Conservation (phyloP, 306 rosid genomes). For the Cucurbita moschata region DNA sequence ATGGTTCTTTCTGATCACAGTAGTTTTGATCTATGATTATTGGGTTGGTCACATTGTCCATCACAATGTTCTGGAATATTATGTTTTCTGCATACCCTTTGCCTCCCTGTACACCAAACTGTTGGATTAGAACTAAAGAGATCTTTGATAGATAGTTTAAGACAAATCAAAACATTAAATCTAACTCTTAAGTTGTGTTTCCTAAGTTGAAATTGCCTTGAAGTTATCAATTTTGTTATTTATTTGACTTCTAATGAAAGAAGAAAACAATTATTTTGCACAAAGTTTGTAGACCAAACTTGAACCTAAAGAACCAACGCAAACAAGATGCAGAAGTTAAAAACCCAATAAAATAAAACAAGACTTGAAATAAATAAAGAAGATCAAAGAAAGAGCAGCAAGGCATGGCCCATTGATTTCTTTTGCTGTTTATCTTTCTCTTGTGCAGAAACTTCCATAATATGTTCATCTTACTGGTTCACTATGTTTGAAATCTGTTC, state of each 20-base stretch:
- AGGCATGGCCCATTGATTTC: too few species aligned
- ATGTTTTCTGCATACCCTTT: constrained; percentile 58
- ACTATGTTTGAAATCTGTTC: background rate
- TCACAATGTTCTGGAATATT: constrained; percentile 29
- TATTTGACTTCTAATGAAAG: background rate
- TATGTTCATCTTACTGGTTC: background rate
- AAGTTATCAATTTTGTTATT: background rate
- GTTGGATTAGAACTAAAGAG: background rate
- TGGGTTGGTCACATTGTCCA: constrained; percentile 66
- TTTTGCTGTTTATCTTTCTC: too few species aligned
- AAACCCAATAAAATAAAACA: background rate
- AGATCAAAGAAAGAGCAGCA: too few species aligned
- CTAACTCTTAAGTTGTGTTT: background rate
- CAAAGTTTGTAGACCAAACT: background rate
- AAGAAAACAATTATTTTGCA: background rate
- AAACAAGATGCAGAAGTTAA: background rate
- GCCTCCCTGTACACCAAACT: constrained; percentile 44
- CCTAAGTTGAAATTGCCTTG: background rate
- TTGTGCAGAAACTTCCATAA: background rate
- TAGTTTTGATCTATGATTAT: constrained; percentile 78
- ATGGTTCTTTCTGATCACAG: constrained; percentile 42
- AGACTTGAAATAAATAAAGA: background rate
- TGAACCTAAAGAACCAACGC: background rate
- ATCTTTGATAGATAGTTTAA: background rate
- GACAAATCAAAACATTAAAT: background rate